Evolutionary conservation across 345 rosid species (phyloP).

Genomic region (Ceriops zippeliana): DNA sequence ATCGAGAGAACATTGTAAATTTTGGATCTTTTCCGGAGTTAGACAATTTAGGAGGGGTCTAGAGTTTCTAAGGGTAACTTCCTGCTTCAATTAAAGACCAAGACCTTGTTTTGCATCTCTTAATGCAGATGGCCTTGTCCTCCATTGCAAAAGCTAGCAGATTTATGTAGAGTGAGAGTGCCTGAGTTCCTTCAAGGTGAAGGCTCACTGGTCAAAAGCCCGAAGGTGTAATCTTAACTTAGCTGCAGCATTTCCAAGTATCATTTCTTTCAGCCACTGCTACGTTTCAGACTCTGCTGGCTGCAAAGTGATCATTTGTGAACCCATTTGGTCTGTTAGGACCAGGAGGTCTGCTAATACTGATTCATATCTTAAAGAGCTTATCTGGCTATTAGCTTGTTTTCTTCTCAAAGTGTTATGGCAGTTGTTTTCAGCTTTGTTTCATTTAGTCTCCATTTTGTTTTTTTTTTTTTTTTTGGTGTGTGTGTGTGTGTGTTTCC

Average conservation of each 20-base stretch:
- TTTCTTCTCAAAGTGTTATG: conserved; percentile 19
- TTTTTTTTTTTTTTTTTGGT: no score
- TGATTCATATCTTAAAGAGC: conserved; percentile 19
- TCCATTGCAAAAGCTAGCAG: conserved; percentile 32
- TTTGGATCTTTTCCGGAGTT: conserved; percentile 14
- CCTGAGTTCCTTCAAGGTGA: conserved; percentile 29
- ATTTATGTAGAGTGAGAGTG: conserved; percentile 20
- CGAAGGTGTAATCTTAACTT: conserved; percentile 36
- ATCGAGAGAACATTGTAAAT: conserved; percentile 26
- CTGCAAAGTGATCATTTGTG: conserved; percentile 24
- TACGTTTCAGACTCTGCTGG: conserved; percentile 29
- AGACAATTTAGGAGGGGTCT: conserved; percentile 16
- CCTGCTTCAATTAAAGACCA: conserved; percentile 42
- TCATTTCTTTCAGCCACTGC: conserved; percentile 19
- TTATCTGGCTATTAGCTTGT: conserved; percentile 20
- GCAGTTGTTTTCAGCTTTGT: conserved; percentile 26
- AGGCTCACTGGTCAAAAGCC: conserved; percentile 44
- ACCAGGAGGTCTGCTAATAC: conserved; percentile 4
- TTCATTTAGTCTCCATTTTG: neutral
- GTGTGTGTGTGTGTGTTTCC: neutral
- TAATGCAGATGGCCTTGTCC: conserved; percentile 35
- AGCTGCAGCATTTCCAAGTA: conserved; percentile 7
- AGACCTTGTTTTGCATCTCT: conserved; percentile 50
- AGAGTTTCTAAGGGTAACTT: conserved; percentile 14
- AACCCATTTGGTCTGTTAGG: conserved; percentile 18